Conservation (phyloP, 129 eudicot species). For the Flaveria linearis region DNA sequence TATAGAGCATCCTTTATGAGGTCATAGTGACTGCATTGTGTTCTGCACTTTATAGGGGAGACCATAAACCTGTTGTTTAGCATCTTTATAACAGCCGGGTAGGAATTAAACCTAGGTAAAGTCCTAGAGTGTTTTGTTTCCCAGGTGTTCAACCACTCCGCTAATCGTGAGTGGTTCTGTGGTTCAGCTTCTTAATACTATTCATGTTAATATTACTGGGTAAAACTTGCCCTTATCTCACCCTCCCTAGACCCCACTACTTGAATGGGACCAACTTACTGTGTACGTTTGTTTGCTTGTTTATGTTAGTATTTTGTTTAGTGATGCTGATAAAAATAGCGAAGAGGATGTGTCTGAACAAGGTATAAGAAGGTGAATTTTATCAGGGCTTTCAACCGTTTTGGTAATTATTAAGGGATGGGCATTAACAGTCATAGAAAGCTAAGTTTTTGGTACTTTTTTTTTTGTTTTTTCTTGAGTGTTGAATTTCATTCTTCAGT, state of each 20-base stretch:
- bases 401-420: neutral
- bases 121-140: neutral
- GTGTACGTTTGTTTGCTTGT: no score
- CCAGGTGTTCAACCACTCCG: neutral
- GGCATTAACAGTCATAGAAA: neutral
- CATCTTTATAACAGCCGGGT: neutral
- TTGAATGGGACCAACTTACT: no score
- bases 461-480: neutral
- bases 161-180: neutral
- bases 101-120: neutral
- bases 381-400: conserved; percentile 12
- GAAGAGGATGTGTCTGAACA: neutral
- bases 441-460: neutral
- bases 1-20: conserved; percentile 3
- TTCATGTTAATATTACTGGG: neutral
- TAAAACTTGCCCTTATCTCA: no score
- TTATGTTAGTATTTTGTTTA: neutral
- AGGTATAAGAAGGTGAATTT: conserved; percentile 16
- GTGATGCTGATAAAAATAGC: neutral
- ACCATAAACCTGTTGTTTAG: conserved; percentile 4
- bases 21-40: conserved; percentile 3
- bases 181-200: neutral
- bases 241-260: no score
- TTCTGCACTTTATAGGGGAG: neutral
- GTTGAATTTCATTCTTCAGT: conserved; percentile 10